Base-by-base conservation (phyloP, 495 filamentous ascomycete species). In the Hypoxylon crocopeplum region DNA sequence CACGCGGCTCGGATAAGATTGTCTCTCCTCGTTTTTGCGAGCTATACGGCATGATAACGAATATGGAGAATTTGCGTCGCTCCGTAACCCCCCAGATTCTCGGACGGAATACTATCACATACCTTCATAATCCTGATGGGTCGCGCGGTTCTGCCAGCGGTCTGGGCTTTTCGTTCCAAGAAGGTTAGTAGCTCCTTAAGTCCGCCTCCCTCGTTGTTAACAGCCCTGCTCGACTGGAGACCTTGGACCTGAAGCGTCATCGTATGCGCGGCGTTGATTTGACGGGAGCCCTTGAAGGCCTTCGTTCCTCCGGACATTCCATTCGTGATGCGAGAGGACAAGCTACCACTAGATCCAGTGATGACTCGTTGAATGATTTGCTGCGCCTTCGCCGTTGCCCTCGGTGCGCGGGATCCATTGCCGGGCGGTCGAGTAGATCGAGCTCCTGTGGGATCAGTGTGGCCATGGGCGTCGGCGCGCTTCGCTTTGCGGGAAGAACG, bases 91-190 rank as follows among this genome's bases (percentile, higher is more conserved):
- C 79, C 74, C 62, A 67, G 66, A 60, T 59, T 59, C 56, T 53
- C 61, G 63, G 53, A 60, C 56, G 45, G 62, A 64, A 73, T 74
- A 47, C 64, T 72, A 78, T 66, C 72, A 86, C 86, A 84, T 91
- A 96, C 92, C 87, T 92, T 92, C 79, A 83, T 87, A 54, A 96
- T 87, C 69, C 78, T 89, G 56, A 90, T 77, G 58, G 75, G 76
- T 57, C 69, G 71, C 75, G 70, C 74, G 73, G 75, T 72, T 71
- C 77, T 78, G 74, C 81, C 70, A 72, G 74, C 55, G 79, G 77
- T 71, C 63, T 78, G 80, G 53, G 85, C 81, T 75, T 93, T 94
- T 68, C 88, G 83, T 77, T 97, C 92, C 51, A 97, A 79, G 74
- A 93, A 98, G 42, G 76, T 77, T 39, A 93, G 71, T 25, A 96